Evolutionary conservation across 441 rosid species (phyloP).

Genomic region (Pelargonium fulgidum): DNA sequence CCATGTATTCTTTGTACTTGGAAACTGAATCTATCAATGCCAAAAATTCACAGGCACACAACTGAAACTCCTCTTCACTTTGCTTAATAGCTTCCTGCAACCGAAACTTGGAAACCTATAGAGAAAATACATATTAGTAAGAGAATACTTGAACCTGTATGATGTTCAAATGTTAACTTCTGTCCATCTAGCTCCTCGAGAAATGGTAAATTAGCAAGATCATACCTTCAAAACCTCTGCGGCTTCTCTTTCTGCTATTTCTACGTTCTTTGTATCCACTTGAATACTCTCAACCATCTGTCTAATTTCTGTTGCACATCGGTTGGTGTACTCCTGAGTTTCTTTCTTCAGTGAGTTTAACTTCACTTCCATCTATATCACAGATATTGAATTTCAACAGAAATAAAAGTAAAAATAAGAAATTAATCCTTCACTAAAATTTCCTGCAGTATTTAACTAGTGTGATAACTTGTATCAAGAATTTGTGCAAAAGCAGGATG

Average conservation of each 20-base stretch:
- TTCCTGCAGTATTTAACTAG: not conserved
- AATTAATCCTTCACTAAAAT: not conserved
- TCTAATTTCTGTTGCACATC: conserved; percentile 53
- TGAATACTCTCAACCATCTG: conserved; percentile 44
- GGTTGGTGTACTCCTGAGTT: conserved; percentile 34
- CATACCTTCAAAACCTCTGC: conserved; percentile 54
- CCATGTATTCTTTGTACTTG: conserved; percentile 56
- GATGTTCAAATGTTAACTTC: not conserved
- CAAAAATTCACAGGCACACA: conserved; percentile 45
- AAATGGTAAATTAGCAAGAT: not conserved
- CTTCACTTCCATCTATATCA: conserved; percentile 45
- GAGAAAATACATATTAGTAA: not conserved
- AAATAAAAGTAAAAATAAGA: not conserved
- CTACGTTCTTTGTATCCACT: conserved; percentile 43
- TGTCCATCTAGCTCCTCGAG: not conserved
- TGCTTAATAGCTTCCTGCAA: conserved; percentile 48
- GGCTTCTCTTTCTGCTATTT: conserved; percentile 63
- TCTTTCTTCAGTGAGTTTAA: conserved; percentile 44
- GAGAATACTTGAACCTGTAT: not conserved
- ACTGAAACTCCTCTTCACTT: conserved; percentile 58
- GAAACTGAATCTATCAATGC: conserved; percentile 54
- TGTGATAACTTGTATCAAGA: not conserved
- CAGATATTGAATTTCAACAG: conserved; percentile 2
- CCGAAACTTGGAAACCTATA: conserved; percentile 40
- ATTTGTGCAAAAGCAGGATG: not conserved